Evolutionary conservation across 768 basidiomycete species (phyloP).

Genomic region (Leccinum ochraceum): DNA sequence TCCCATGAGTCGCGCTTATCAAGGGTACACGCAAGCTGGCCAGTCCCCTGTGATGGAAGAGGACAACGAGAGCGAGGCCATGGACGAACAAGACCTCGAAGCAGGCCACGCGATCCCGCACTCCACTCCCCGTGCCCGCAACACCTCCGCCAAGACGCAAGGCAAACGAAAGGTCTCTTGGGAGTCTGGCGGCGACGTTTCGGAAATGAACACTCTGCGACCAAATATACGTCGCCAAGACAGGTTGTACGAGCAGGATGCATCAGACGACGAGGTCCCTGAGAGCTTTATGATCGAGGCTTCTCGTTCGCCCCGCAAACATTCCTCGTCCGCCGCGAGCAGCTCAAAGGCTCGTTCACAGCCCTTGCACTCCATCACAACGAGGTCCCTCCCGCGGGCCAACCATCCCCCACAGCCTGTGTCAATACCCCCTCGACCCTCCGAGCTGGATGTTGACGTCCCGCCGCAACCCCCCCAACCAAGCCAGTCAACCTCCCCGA

Average conservation of each 20-base stretch:
- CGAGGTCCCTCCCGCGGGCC: slow-evolving; percentile 39
- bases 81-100: slow-evolving; percentile 59
- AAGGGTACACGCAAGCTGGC: slow-evolving; percentile 74
- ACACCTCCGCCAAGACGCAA: slow-evolving; percentile 37
- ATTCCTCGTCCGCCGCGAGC: slow-evolving; percentile 30
- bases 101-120: slow-evolving; percentile 48
- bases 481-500: slow-evolving; percentile 31
- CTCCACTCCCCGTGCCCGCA: slow-evolving; percentile 33
- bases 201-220: slow-evolving; percentile 58
- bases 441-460: slow-evolving; percentile 53
- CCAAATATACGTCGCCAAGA: slow-evolving; percentile 76
- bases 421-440: slow-evolving; percentile 64
- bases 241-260: slow-evolving; percentile 55
- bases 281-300: slow-evolving; percentile 87
- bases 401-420: slow-evolving; percentile 40
- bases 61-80: slow-evolving; percentile 45
- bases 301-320: slow-evolving; percentile 41
- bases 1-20: slow-evolving; percentile 71
- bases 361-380: slow-evolving; percentile 52
- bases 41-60: slow-evolving; percentile 78
- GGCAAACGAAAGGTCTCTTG: slow-evolving; percentile 59
- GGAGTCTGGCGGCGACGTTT: slow-evolving; percentile 52
- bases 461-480: slow-evolving; percentile 21
- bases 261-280: slow-evolving; percentile 82
- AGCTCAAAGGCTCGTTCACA: slow-evolving; percentile 41